Evolutionary conservation across 768 basidiomycete genomes (phyloP), one percentile per base, ranked within the genome.

Genomic region (Pisolithus marmoratus): DNA sequence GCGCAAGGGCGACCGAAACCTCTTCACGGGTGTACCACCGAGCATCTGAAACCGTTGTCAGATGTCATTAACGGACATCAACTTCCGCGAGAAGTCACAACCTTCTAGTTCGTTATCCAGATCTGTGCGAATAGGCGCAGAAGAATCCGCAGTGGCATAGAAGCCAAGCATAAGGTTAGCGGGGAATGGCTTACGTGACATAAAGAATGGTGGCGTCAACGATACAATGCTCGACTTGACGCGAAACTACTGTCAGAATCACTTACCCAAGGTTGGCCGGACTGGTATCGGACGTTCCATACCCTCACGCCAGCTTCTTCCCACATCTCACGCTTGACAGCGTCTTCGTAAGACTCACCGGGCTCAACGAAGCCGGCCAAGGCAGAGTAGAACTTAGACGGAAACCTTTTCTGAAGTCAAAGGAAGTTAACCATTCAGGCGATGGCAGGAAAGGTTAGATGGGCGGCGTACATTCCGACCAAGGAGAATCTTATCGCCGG

Each of bases 51-150:
- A 24, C 15, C 43, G 5, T 23, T 34, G 12, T 38, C 48, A 27
- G 36, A 41, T 22, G 41, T 19, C 11, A 41, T 57, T 44, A 56
- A 38, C 42, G 19, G 14, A 17, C 34, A 44, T 27, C 41, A 15
- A 34, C 26, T 1, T 29, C 26, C 29, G 8, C 20, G 24, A 43
- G 20, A 23, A 36, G 34, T 14, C 68, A 79, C 46, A 54, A 88
- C 93, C 91, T 62, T 85, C 84, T n/a, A 99, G 80, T 71, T 99
- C 95, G 58, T 95, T 95, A 63, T 97, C 95, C 2, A 99, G 78
- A 64, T 97, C 94, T 8, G 76, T 72, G 15, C 92, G 81, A 52
- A 97, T 86, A 6, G 81, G 79, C 61, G 92, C 75, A 4, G 79
- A 74, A 2, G 84, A 73, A 72, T 85, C 89, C 8, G 81, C 94